Evolutionary conservation across 2,329 filamentous ascomycete species (phyloP).

Genomic region (Phialophora chinensis): DNA sequence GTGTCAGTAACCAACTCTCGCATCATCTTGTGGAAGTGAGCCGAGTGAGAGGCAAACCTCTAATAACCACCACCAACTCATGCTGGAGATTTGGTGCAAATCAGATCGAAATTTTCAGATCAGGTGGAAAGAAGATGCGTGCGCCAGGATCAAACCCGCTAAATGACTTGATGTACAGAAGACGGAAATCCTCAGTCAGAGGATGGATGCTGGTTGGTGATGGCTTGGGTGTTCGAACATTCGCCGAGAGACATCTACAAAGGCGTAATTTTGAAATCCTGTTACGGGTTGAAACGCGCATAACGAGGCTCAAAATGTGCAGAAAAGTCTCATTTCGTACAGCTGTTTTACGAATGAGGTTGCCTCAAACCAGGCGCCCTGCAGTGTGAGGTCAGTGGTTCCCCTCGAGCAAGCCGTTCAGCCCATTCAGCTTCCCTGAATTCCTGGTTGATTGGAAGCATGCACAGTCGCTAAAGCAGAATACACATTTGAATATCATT

Average conservation of each 20-base stretch:
- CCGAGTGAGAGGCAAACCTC: constrained; percentile 32
- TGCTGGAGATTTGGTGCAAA: constrained; percentile 1
- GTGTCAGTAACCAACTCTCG: constrained; percentile 14
- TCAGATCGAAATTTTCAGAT: not conserved
- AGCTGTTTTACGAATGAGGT: not conserved
- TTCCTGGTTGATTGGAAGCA: constrained; percentile 32
- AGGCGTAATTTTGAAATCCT: not conserved
- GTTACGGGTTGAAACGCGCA: not conserved
- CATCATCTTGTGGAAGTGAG: not conserved
- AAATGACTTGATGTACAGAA: not conserved
- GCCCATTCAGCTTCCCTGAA: constrained; percentile 17
- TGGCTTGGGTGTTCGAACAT: not conserved
- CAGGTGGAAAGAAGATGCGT: not conserved
- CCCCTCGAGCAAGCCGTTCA: constrained; percentile 11
- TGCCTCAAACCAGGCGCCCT: constrained; percentile 6
- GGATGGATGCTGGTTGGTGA: not conserved
- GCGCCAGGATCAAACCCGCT: not conserved
- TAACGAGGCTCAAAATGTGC: not conserved
- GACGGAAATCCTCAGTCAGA: not conserved
- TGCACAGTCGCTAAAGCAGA: constrained; percentile 26
- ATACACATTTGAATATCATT: constrained; percentile 10
- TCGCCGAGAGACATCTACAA: not conserved
- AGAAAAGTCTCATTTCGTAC: not conserved
- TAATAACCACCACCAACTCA: constrained; percentile 37
- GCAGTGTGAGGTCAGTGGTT: constrained; percentile 33